Evolutionary conservation across 345 rosid species (phyloP).

Genomic region (Populus nigra): DNA sequence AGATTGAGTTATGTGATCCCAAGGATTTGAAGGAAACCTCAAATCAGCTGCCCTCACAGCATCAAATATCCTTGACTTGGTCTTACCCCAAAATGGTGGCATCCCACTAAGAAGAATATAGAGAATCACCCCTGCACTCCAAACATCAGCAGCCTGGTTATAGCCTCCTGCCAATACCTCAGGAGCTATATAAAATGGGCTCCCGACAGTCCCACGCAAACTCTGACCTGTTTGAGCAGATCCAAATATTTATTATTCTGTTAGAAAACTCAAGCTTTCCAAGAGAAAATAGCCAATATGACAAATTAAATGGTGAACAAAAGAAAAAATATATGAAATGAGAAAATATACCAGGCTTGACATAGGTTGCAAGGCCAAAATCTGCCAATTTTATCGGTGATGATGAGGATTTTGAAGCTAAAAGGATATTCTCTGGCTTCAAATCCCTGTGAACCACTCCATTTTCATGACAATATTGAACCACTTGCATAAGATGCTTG

Average conservation of each 20-base stretch:
- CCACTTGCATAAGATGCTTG: constrained; percentile 60
- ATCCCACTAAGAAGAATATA: constrained; percentile 62
- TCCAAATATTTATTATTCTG: constrained; percentile 5
- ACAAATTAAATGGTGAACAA: neutral
- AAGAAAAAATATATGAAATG: neutral
- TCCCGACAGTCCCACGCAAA: constrained; percentile 65
- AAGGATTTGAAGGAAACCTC: constrained; percentile 53
- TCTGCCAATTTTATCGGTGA: constrained; percentile 67
- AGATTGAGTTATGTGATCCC: constrained; percentile 53
- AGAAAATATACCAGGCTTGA: constrained; percentile 46
- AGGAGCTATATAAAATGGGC: constrained; percentile 76
- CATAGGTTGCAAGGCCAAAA: constrained; percentile 68
- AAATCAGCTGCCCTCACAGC: constrained; percentile 63
- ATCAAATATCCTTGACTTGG: constrained; percentile 63
- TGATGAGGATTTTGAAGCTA: constrained; percentile 52
- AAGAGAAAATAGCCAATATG: neutral
- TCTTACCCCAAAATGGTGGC: constrained; percentile 73
- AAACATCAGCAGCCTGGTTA: constrained; percentile 68
- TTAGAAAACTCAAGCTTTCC: constrained; percentile 1
- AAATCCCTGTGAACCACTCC: constrained; percentile 67
- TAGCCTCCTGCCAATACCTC: constrained; percentile 64
- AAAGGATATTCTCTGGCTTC: constrained; percentile 70
- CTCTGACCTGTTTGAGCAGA: constrained; percentile 44
- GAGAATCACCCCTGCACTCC: constrained; percentile 76
- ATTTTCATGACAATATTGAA: constrained; percentile 58